A percentile compares a stretch with the other conserved stretches of the same genome.
These are phyloP conservation scores for Teratosphaeria destructans DNA, from an alignment of 2,329 filamentous ascomycete genomes.

Conservation along the genomic window DNA sequence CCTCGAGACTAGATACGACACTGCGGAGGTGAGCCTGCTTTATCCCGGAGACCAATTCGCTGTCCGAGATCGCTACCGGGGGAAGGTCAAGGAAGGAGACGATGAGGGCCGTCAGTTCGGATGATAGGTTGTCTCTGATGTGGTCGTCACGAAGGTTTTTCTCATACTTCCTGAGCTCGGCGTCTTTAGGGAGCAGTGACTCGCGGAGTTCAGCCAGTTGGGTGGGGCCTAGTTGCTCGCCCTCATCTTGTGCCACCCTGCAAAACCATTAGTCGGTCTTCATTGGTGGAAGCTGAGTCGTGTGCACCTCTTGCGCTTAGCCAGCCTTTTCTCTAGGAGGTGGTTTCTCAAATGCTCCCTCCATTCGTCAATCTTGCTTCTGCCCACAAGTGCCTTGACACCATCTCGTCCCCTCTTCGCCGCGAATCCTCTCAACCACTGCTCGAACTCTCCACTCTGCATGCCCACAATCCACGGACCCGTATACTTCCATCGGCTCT, in stretches of 20 bases:
- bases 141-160: conserved; percentile 37
- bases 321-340: conserved; percentile 9
- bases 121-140: conserved; percentile 35
- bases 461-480: conserved; percentile 50
- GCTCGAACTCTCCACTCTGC: conserved; percentile 44
- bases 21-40: conserved; percentile 11
- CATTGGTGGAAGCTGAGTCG: not conserved
- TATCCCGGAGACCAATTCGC: conserved; percentile 26
- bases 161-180: conserved; percentile 18
- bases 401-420: conserved; percentile 1
- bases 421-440: conserved; percentile 35
- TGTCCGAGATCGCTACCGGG: not conserved
- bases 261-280: not conserved
- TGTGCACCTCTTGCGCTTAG: not conserved
- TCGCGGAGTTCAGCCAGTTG: not conserved
- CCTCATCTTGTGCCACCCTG: conserved; percentile 11
- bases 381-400: conserved; percentile 26
- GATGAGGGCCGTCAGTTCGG: conserved; percentile 43
- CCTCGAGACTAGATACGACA: not conserved
- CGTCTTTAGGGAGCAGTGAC: conserved; percentile 12
- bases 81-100: conserved; percentile 48
- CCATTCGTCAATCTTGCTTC: conserved; percentile 19
- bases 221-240: conserved; percentile 4
- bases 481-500: conserved; percentile 45
- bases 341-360: conserved; percentile 17